Percentiles rank a stretch among this genome's conserved stretches.
Conservation (phyloP, 805 yeast genomes). For the Lipomyces kockii region DNA sequence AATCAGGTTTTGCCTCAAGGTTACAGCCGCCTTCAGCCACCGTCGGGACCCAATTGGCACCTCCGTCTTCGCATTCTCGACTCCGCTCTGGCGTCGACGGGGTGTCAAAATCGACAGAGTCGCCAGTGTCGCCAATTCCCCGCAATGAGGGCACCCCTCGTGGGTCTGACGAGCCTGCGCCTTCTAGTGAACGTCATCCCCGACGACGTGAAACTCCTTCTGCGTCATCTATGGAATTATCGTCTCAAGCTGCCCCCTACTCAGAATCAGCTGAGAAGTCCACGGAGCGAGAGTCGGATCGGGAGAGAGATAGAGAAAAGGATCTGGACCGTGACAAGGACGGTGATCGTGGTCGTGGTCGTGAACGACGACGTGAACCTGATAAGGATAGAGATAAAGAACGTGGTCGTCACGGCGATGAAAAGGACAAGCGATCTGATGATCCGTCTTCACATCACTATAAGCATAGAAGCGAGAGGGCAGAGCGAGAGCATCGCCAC, state of each 20-base stretch:
- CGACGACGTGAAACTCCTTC: background rate
- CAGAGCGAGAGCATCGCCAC: conserved; percentile 1
- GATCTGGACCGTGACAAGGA: conserved; percentile 4
- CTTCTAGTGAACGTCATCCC: background rate
- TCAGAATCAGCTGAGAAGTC: background rate
- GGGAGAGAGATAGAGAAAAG: conserved; percentile 1
- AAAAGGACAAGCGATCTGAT: conserved; percentile 11
- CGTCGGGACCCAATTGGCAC: background rate
- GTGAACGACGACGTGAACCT: background rate
- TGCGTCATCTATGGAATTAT: background rate
- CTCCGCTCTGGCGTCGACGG: background rate
- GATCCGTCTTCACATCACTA: background rate
- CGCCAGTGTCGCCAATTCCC: background rate
- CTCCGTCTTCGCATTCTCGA: background rate
- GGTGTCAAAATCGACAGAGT: background rate
- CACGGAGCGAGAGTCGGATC: background rate
- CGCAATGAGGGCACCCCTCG: background rate
- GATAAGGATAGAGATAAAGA: conserved; percentile 1
- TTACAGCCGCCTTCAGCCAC: background rate
- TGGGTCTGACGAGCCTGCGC: background rate
- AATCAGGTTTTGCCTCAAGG: background rate
- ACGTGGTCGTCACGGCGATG: conserved; percentile 7
- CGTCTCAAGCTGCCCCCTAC: conserved; percentile 1
- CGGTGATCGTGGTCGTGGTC: background rate
- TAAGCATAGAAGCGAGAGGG: background rate